Base-by-base conservation (phyloP, 257 asterid species). In the Penstemon davidsonii region DNA sequence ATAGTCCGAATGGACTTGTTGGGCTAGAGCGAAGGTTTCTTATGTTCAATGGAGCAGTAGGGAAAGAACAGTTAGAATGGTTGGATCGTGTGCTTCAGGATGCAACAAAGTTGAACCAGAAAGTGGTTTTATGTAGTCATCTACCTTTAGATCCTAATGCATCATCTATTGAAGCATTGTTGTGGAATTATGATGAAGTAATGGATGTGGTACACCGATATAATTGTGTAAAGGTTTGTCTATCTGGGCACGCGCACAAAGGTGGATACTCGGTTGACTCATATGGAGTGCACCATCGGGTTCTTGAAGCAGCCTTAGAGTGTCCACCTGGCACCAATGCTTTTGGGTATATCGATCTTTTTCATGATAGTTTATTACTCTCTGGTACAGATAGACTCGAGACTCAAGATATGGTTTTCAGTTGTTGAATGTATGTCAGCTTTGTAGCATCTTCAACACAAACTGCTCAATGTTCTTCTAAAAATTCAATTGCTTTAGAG, bases 131-230 rank as follows among this genome's bases (percentile, higher is more conserved):
- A 5, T 84, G 96, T 74, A 83, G 93, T 61, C 97, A 91, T 74
- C 75, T 94, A n/a, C 96, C 97, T 44, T 60, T 94, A 60, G 87
- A 86, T 51, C 91, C 88, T 7, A 66, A 75, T 12, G 82, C 91
- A 37, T 74, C 97, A 2, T 74, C 89, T 9, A 15, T 50, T 11
- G 94, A 79, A 73, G 77, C 99, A 1, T 62, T 88, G 47, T 55
- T 88, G 72, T 91, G 99, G 99, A 91, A 94, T 64, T 84, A 83
- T 65, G 89, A 84, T 18, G 97, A 94, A 80, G 99, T 94, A 69
- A 83, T 94, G 95, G 86, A 79, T n/a, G 78, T 94, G 64, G 78
- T 94, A 72, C 97, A 94, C 61, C 64, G 73, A 8, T 88, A 88
- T 70, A 64, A 68, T 44, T 94, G 97, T 38, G 99, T 91, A 25